Conservation (phyloP, 2,329 filamentous ascomycete species). For the Cadophora malorum region DNA sequence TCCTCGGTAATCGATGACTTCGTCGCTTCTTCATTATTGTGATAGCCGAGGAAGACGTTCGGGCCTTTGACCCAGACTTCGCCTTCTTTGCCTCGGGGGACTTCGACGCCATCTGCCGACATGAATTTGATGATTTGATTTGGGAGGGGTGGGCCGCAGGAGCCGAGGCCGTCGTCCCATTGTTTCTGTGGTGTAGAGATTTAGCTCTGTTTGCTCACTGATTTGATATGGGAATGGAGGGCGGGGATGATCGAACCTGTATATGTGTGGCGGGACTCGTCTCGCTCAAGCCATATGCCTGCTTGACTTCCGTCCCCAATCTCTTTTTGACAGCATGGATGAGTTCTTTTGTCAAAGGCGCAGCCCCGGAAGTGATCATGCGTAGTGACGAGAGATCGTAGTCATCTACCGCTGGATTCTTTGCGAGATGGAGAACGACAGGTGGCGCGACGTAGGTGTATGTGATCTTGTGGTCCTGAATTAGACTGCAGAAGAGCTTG, state of each 20-base stretch:
- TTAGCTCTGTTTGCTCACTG: too few species aligned
- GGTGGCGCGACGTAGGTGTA: conserved; percentile 84
- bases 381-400: conserved; percentile 81
- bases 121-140: conserved; percentile 84
- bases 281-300: conserved; percentile 88
- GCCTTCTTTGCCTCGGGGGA: conserved; percentile 61
- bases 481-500: conserved; percentile 74
- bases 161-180: conserved; percentile 70
- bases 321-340: conserved; percentile 75
- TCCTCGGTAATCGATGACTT: conserved; percentile 72
- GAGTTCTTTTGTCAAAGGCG: conserved; percentile 79
- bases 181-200: conserved; percentile 19
- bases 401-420: conserved; percentile 75
- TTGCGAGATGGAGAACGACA: conserved; percentile 77
- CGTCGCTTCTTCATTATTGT: conserved; percentile 70
- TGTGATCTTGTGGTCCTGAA: conserved; percentile 76
- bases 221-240: too few species aligned
- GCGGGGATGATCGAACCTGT: background rate
- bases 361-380: conserved; percentile 84
- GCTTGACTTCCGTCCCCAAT: conserved; percentile 79
- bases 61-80: conserved; percentile 72
- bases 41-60: conserved; percentile 64
- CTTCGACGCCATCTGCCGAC: conserved; percentile 51
- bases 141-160: conserved; percentile 75
- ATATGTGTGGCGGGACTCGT: conserved; percentile 66